These are phyloP conservation scores for Polyplosphaeria fusca DNA, from an alignment of 495 filamentous ascomycete species.

Conservation along the genomic window DNA sequence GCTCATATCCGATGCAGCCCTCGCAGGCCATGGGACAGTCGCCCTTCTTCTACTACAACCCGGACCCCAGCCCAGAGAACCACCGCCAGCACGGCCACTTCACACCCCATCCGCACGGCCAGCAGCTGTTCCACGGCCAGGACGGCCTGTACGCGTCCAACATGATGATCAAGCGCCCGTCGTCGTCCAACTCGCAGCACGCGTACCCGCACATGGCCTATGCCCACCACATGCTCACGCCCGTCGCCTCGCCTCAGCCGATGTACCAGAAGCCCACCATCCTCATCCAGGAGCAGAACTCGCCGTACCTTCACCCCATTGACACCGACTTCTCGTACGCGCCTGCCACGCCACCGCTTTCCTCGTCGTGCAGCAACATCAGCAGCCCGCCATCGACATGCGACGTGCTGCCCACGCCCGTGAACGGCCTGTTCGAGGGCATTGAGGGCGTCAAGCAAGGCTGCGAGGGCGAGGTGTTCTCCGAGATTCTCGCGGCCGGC, in stretches of 20 bases:
- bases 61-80: constrained; percentile 69
- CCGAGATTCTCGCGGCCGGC: constrained; percentile 70
- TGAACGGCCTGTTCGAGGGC: constrained; percentile 76
- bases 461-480: constrained; percentile 69
- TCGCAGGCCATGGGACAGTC: constrained; percentile 67
- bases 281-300: constrained; percentile 65
- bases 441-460: constrained; percentile 79
- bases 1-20: constrained; percentile 53
- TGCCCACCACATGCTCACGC: constrained; percentile 58
- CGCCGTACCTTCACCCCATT: constrained; percentile 68
- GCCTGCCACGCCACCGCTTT: constrained; percentile 85
- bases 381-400: constrained; percentile 80
- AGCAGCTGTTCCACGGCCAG: constrained; percentile 17
- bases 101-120: constrained; percentile 63
- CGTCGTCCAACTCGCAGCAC: constrained; percentile 40
- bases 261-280: constrained; percentile 73
- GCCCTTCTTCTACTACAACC: constrained; percentile 88
- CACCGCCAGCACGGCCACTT: constrained; percentile 82
- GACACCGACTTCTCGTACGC: constrained; percentile 78
- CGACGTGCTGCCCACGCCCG: constrained; percentile 74
- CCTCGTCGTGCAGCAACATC: constrained; percentile 75
- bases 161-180: constrained; percentile 50
- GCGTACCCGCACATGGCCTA: constrained; percentile 70
- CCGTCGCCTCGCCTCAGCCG: constrained; percentile 74
- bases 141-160: constrained; percentile 24